Base-by-base conservation (phyloP, 1,284 basidiomycete genomes). In the Mycosarcoma maydis region DNA sequence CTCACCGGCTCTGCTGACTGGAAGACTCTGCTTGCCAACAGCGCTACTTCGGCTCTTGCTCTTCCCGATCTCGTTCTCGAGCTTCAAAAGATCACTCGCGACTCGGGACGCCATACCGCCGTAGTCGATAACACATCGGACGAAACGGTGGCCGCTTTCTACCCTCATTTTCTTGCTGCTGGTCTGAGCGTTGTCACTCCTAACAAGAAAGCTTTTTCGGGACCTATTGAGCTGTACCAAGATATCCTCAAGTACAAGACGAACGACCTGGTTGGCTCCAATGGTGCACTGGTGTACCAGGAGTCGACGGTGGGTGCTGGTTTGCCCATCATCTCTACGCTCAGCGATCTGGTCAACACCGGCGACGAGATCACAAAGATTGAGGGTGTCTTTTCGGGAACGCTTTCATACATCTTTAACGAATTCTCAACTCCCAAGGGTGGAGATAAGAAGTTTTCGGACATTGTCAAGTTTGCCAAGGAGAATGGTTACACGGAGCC, bases 361-460 rank as follows among this genome's bases (percentile, higher is more conserved):
- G 95, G 95, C 5, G 96, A 98, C 82, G 90, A 92, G 78, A 83
- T 87, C 47, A 80, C 82, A 46, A 85, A 85, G 78, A 85, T 87
- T 58, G 86, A 87, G 76, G 86, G 86, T 29, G 92, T 95, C 36
- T 90, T 95, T 83, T 93, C 91, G 8, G 95, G 95, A 4, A 99
- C 95, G 0, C 88, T 99, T 85, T 92, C 90, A 80, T 99, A 98
- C 85, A 98, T 99, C 84, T 99, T 99, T 87, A 98, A 98, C 84
- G 90, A 94, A 73, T 99, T 94, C 51, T 75, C 73, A 23, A 76
- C 77, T 4, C 69, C 83, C 85, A 78, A 78, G 37, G 76, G 77
- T 9, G 22, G 86, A 85, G 40, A 69, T 27, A 73, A 78, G 48
- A 84, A 84, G 74, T 98, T 98, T 84, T 94, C 92, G 3, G 89